Conservation (phyloP, 306 rosid species). For the Dryas octopetala region DNA sequence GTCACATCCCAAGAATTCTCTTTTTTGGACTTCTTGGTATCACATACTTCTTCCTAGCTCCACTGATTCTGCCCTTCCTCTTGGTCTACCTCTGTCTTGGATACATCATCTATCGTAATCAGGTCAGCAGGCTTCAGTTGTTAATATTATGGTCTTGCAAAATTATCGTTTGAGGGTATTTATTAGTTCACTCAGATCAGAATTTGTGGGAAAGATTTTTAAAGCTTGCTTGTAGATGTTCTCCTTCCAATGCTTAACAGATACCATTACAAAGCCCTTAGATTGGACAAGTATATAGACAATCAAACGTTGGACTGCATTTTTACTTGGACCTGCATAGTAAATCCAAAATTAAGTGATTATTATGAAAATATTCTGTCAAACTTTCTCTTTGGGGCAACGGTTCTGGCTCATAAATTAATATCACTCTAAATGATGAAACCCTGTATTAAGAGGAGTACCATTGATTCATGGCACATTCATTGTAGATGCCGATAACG, state of each 20-base stretch:
- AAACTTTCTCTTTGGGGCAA: no score
- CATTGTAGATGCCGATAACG: no score
- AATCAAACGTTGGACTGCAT: no score
- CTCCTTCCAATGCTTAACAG: neutral
- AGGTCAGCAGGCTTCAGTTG: conserved; percentile 47
- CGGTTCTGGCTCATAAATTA: no score
- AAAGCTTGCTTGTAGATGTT: neutral
- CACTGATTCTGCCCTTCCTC: conserved; percentile 88
- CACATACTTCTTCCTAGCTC: conserved; percentile 93
- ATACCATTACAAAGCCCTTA: neutral
- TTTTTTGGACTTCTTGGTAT: conserved; percentile 93
- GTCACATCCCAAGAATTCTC: conserved; percentile 74
- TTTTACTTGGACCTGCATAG: no score
- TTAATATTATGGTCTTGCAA: neutral
- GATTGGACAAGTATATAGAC: neutral
- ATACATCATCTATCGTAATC: conserved; percentile 76
- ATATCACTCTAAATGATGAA: no score
- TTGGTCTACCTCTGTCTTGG: conserved; percentile 72
- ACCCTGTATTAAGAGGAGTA: no score
- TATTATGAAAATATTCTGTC: no score
- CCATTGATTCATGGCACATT: no score
- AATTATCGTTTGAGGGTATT: neutral
- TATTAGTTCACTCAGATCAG: neutral
- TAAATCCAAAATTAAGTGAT: no score
- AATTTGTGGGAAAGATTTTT: neutral